phyloP scores from a whole-genome alignment of 306 rosid species.

The Cucumis hystrix region DNA sequence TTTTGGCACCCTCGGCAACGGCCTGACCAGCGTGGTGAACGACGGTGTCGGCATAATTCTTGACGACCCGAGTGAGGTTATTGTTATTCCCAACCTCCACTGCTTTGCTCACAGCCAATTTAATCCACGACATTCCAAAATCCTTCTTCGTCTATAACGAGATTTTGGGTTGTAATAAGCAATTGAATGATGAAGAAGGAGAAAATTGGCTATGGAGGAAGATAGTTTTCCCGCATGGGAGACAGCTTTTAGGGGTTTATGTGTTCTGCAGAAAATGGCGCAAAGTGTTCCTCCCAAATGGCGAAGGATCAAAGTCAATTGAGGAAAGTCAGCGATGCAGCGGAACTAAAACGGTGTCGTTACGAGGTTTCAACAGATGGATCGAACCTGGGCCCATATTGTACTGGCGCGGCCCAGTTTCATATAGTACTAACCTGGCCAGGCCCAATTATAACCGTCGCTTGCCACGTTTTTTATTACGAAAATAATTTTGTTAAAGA shows the following conservation, averaged over 20 bases:
- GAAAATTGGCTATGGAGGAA: not conserved
- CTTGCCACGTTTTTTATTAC: too few species aligned
- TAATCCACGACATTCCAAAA: conserved; percentile 63
- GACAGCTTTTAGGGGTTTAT: not conserved
- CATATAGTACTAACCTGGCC: not conserved
- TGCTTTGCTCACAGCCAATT: conserved; percentile 90
- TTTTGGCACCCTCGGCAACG: conserved; percentile 88
- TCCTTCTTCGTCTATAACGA: not conserved
- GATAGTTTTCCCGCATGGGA: not conserved
- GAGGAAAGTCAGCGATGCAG: not conserved
- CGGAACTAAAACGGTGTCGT: not conserved
- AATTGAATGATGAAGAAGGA: not conserved
- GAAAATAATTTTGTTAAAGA: too few species aligned
- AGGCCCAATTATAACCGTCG: too few species aligned
- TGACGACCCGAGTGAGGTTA: conserved; percentile 92
- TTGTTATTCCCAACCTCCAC: conserved; percentile 86
- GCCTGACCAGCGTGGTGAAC: conserved; percentile 99
- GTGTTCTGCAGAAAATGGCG: conserved; percentile 11
- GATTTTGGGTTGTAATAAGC: not conserved
- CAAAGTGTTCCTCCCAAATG: not conserved
- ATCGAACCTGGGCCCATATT: not conserved
- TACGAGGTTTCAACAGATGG: not conserved
- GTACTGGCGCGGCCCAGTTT: not conserved
- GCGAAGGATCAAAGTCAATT: not conserved
- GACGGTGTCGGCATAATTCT: conserved; percentile 88